Base-by-base conservation (phyloP, 139 green algal genomes). In the Nannochloris sp. region DNA sequence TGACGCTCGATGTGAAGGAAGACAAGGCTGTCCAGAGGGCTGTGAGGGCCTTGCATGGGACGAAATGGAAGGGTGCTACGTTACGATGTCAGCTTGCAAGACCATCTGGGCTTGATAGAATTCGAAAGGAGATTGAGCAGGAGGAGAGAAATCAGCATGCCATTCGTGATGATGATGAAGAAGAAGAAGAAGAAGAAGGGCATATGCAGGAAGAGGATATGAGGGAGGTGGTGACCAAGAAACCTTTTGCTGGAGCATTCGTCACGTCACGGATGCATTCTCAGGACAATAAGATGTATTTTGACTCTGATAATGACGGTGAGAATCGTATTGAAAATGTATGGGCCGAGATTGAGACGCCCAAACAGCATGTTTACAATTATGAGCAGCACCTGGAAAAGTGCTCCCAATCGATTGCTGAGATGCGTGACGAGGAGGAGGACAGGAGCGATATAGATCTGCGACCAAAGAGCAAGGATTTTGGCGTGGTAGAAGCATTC, bases 31-130 rank as follows among this genome's bases (percentile, higher is more conserved):
- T 87, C 33, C 33, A 67, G 13, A 33, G 63, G 9, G 58, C 57
- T 56, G 62, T 78, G 13, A 46, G 31, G 0, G 61, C 28, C 49
- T 87, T 86, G 61, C 85, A 87, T 40, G 74, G 81, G 55, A 76
- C 69, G 62, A 73, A 74, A 50, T 87, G 76, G 76, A 60, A 69
- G 5, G 79, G 80, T 3, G 48, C 62, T 26, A 60, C 74, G 49
- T 71, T 87, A 30, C 71, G 58, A 37, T 67, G 56, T 26, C 17
- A 44, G 8, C 17, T 51, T 11, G 69, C 69, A 3, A 57, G 49
- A 5, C 69, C 60, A 30, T 44, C 62, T 20, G 63, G 57, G 44
- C 12, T 37, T 17, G 31, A 71, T 45, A 56, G 49, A 9, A 33
- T 72, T 16, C 10, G 14, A 26, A 14, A 16, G 20, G 36, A 66